These are phyloP conservation scores for Picea abies DNA, from an alignment of 83 land plant species.

Conservation along the genomic window DNA sequence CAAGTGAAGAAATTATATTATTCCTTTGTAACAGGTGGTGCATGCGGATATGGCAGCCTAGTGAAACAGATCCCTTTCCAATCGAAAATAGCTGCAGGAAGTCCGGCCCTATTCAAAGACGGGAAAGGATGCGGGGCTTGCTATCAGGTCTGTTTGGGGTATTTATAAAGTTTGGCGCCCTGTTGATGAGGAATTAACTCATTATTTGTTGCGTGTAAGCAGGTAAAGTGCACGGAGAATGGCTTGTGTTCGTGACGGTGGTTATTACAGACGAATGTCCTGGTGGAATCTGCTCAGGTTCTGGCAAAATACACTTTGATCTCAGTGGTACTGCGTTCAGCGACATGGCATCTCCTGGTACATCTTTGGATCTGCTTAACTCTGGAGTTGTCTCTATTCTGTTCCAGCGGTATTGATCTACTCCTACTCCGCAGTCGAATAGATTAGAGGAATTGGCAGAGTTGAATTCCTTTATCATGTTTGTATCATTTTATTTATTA, in stretches of 20 bases:
- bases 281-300: conserved; percentile 66
- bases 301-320: conserved; percentile 74
- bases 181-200: background rate
- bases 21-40: too few relatives aligned
- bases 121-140: conserved; percentile 87
- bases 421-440: too few relatives aligned
- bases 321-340: conserved; percentile 70
- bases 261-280: conserved; percentile 61
- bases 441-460: too few relatives aligned
- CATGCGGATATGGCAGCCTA: conserved; percentile 50
- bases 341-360: too few relatives aligned
- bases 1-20: too few relatives aligned
- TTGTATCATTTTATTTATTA: too few relatives aligned
- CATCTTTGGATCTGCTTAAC: conserved; percentile 51
- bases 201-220: conserved; percentile 19
- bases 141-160: background rate
- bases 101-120: conserved; percentile 53
- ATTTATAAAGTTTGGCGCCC: too few relatives aligned
- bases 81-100: conserved; percentile 19
- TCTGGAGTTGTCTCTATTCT: conserved; percentile 60
- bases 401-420: conserved; percentile 45
- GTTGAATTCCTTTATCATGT: too few relatives aligned
- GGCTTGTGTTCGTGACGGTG: conserved; percentile 45
- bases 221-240: conserved; percentile 66
- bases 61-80: conserved; percentile 63